Percentiles rank a stretch among this genome's conserved stretches.
Evolutionary conservation across 1,284 basidiomycete genomes (phyloP).

Genomic region (Austroboletus niveus): DNA sequence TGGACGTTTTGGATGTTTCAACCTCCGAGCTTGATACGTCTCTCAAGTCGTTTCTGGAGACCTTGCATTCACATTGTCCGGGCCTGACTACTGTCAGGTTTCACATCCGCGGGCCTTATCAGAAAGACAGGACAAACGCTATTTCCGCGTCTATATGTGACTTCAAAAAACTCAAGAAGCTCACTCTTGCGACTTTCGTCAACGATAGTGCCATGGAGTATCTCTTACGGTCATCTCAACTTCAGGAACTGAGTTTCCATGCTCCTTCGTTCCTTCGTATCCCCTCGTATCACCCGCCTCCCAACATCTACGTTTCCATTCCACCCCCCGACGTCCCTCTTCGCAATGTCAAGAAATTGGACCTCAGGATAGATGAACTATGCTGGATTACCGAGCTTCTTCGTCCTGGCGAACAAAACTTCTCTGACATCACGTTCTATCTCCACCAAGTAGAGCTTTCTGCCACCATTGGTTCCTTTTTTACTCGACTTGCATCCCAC

Average conservation of each 20-base stretch:
- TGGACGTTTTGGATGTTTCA: background rate
- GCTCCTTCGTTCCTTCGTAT: background rate
- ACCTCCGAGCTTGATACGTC: background rate
- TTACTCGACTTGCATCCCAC: background rate
- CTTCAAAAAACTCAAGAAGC: background rate
- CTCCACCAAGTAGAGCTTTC: background rate
- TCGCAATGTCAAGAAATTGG: background rate
- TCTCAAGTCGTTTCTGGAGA: background rate
- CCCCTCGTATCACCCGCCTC: background rate
- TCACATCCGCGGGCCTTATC: background rate
- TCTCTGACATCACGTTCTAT: background rate
- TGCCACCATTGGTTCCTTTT: background rate
- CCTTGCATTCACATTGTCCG: background rate
- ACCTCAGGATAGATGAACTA: background rate
- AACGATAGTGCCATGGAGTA: background rate
- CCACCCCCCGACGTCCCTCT: background rate
- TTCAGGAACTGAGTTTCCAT: background rate
- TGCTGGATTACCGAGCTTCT: background rate
- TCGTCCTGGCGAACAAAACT: background rate
- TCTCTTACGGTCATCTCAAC: background rate
- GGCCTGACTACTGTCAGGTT: background rate
- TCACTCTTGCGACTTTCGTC: background rate
- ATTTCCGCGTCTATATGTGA: background rate
- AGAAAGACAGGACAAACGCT: background rate
- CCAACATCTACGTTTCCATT: background rate